These are phyloP conservation scores for Russula sp. DNA, from an alignment of 768 basidiomycete genomes.

Conservation along the genomic window DNA sequence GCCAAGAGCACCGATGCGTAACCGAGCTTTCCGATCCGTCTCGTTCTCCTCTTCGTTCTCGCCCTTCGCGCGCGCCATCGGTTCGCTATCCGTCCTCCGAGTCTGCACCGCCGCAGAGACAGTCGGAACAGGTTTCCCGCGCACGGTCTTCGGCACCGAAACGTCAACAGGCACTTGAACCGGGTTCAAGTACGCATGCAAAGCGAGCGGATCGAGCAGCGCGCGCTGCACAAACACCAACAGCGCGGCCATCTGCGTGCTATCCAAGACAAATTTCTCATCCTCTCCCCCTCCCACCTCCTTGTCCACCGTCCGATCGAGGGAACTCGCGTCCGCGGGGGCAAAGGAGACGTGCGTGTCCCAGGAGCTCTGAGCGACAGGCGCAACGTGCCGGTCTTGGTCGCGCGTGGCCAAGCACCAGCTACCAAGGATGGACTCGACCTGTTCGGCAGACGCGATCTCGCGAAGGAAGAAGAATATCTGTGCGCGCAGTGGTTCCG, in stretches of 20 bases:
- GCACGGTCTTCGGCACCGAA: conserved; percentile 36
- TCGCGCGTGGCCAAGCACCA: conserved; percentile 76
- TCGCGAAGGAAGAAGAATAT: conserved; percentile 52
- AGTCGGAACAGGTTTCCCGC: conserved; percentile 37
- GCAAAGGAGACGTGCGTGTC: conserved; percentile 36
- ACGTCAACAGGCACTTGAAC: conserved; percentile 43
- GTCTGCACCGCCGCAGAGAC: conserved; percentile 25
- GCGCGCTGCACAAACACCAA: conserved; percentile 52
- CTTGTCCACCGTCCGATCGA: neutral
- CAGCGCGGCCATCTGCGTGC: conserved; percentile 39
- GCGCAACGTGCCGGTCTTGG: conserved; percentile 59
- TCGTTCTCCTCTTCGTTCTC: conserved; percentile 69
- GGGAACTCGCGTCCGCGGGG: neutral
- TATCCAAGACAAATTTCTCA: conserved; percentile 38
- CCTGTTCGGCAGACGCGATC: conserved; percentile 46
- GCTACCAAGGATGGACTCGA: conserved; percentile 60
- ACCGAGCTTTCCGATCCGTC: conserved; percentile 62
- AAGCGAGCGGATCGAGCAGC: conserved; percentile 56
- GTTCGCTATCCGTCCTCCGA: conserved; percentile 37
- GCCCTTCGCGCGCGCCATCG: conserved; percentile 40
- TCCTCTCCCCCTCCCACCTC: conserved; percentile 21
- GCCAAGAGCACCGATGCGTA: conserved; percentile 68
- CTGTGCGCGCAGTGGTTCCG: conserved; percentile 48
- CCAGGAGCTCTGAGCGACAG: conserved; percentile 56
- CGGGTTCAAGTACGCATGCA: conserved; percentile 65